Conservation (phyloP, 176 grass and related monocot species). For the Rhipidocladum racemiflorum region DNA sequence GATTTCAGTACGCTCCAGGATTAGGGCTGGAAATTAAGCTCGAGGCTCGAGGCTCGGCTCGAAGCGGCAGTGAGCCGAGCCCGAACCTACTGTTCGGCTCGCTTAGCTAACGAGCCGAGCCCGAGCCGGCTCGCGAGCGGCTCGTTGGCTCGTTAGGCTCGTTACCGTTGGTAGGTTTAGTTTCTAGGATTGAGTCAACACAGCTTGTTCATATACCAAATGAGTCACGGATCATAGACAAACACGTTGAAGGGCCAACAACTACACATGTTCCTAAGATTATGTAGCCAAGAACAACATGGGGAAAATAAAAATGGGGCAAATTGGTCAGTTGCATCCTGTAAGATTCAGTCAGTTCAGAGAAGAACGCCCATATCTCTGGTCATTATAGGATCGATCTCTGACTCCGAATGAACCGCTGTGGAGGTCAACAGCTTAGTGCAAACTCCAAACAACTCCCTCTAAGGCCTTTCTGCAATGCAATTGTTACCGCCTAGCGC, state of each 20-base stretch:
- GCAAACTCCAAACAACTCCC: not conserved
- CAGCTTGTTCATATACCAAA: too few relatives aligned
- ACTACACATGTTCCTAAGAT: not conserved
- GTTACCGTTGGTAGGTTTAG: too few relatives aligned
- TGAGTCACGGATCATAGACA: not conserved
- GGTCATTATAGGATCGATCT: conserved; percentile 35
- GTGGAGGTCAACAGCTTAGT: not conserved
- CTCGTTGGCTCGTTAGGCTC: too few relatives aligned
- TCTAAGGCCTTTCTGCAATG: not conserved
- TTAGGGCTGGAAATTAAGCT: too few relatives aligned
- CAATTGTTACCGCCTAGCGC: not conserved
- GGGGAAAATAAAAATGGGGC: not conserved
- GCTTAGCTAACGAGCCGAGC: too few relatives aligned
- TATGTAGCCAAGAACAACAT: not conserved
- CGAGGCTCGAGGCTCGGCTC: too few relatives aligned
- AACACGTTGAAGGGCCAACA: not conserved
- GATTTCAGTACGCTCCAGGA: not conserved
- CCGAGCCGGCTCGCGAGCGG: too few relatives aligned
- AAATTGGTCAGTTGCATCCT: not conserved
- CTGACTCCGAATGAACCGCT: not conserved
- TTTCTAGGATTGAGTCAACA: too few relatives aligned
- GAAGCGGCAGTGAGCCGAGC: too few relatives aligned
- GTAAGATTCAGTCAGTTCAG: conserved; percentile 21
- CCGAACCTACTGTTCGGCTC: too few relatives aligned
- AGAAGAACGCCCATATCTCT: conserved; percentile 42